phyloP scores from a whole-genome alignment of 495 filamentous ascomycete species.

The Xylaria flabelliformis region DNA sequence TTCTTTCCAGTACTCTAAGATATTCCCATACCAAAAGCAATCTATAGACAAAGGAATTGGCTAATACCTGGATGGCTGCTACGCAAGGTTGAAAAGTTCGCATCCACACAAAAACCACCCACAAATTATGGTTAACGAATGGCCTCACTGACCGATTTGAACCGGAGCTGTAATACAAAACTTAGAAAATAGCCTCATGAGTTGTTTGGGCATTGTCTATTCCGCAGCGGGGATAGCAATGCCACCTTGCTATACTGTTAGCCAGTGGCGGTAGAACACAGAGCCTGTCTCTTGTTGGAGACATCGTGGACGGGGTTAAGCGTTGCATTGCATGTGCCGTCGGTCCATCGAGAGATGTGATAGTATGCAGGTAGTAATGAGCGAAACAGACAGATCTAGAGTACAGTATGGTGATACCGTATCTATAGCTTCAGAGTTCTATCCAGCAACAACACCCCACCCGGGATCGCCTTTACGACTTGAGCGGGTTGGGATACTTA shows the following conservation, averaged over 20 bases:
- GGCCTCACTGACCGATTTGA: constrained; percentile 20
- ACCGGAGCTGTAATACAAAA: constrained; percentile 1
- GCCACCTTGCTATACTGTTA: constrained; percentile 15
- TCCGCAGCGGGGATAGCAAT: constrained; percentile 16
- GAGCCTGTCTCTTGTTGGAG: constrained; percentile 21
- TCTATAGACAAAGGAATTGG: constrained; percentile 9
- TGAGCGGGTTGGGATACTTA: not conserved
- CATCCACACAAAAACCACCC: constrained; percentile 2
- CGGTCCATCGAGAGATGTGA: constrained; percentile 18
- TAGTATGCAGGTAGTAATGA: constrained; percentile 17
- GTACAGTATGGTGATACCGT: not conserved
- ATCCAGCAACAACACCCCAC: constrained; percentile 5
- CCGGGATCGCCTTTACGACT: not conserved
- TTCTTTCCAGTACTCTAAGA: not conserved
- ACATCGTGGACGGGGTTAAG: constrained; percentile 15
- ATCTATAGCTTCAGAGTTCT: not conserved
- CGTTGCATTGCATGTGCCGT: constrained; percentile 26
- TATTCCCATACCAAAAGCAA: constrained; percentile 16
- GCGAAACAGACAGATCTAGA: constrained; percentile 18
- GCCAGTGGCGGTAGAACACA: constrained; percentile 21
- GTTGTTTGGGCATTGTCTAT: constrained; percentile 16
- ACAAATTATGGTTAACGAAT: constrained; percentile 11
- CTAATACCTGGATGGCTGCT: constrained; percentile 12
- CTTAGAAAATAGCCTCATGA: constrained; percentile 14
- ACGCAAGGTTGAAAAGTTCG: constrained; percentile 18